Base-by-base conservation (phyloP, 176 grass and related monocot genomes). In the Bonia amplexicaulis region DNA sequence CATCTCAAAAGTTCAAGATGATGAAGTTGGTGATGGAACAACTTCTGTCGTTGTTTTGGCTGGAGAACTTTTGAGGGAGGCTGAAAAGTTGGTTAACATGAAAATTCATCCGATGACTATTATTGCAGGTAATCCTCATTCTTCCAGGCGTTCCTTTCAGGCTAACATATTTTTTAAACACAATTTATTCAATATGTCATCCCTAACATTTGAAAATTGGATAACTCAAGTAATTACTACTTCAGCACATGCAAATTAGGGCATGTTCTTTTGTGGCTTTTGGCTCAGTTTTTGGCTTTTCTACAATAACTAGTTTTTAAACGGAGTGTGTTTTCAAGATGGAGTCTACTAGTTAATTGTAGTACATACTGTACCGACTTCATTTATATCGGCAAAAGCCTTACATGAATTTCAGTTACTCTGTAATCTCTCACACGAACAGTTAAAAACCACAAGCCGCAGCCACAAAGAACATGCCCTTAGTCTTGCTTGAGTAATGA, bases 51-150 rank as follows among this genome's bases (percentile, higher is more conserved):
- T 93, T 85, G 86, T 98, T 91, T 92, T 98, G 73, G 96, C 96
- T 81, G 96, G 96, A 64, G 96, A 98, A 61, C 91, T 98, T 66
- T 60, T 98, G 89, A 92, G 88, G 82, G 89, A 95, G 72, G 93
- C 96, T 55, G 96, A 98, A 74, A 95, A 95, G 49, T 87, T 98
- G 73, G 74, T 89, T 78, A 93, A 92, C 76, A 88, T 92, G 87
- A 98, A 98, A 76, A 95, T 98, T 69, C 96, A 98, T 83, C 91
- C 93, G 0, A 98, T 98, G 96, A 98, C 96, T 69, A 98, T 98
- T 59, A 98, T 98, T 89, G 96, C 93, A 85, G 96, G 93, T 98
- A 85, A 77, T 84, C 49, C 52, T 74, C 2, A 27, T 63, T 60
- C 25, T 65, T 44, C 52, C 3, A 10, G 51, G 52, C 2, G 2